These are phyloP conservation scores for Diddensiella caesifluorescens DNA, from an alignment of 805 yeast species.

Conservation along the genomic window DNA sequence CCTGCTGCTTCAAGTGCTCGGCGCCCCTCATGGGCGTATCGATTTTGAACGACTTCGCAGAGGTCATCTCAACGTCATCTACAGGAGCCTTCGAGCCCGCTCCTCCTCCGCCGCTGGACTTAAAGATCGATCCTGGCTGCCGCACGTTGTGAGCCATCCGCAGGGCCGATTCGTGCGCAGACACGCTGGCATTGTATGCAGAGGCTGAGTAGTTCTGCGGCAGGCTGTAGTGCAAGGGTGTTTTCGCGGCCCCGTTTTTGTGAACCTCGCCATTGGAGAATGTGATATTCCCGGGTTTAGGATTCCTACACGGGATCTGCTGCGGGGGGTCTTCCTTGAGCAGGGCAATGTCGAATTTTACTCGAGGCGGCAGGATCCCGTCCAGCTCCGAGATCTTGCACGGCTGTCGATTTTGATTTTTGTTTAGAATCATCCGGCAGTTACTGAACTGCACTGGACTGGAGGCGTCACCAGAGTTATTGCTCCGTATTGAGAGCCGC, in stretches of 20 bases:
- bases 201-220: slow-evolving; percentile 18
- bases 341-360: slow-evolving; percentile 70
- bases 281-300: slow-evolving; percentile 69
- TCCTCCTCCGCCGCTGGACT: neutral
- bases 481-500: slow-evolving; percentile 16
- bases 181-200: slow-evolving; percentile 16
- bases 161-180: slow-evolving; percentile 23
- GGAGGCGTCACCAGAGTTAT: neutral
- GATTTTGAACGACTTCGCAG: slow-evolving; percentile 9
- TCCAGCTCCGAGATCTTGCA: slow-evolving; percentile 16
- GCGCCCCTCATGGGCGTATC: slow-evolving; percentile 20
- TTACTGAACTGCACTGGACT: too few species aligned
- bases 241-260: slow-evolving; percentile 7
- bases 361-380: slow-evolving; percentile 46
- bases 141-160: slow-evolving; percentile 18
- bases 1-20: slow-evolving; percentile 2
- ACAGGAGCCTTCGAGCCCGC: slow-evolving; percentile 13
- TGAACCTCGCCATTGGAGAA: slow-evolving; percentile 27
- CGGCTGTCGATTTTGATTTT: slow-evolving; percentile 37
- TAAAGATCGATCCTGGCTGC: neutral
- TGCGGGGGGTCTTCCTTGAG: slow-evolving; percentile 84
- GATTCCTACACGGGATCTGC: slow-evolving; percentile 83
- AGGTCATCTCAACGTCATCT: slow-evolving; percentile 25
- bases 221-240: slow-evolving; percentile 15
- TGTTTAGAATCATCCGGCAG: slow-evolving; percentile 40